Percentiles rank a stretch among this genome's conserved stretches.
These are phyloP conservation scores for Grammothele lineata DNA, from an alignment of 768 basidiomycete genomes.

Conservation along the genomic window DNA sequence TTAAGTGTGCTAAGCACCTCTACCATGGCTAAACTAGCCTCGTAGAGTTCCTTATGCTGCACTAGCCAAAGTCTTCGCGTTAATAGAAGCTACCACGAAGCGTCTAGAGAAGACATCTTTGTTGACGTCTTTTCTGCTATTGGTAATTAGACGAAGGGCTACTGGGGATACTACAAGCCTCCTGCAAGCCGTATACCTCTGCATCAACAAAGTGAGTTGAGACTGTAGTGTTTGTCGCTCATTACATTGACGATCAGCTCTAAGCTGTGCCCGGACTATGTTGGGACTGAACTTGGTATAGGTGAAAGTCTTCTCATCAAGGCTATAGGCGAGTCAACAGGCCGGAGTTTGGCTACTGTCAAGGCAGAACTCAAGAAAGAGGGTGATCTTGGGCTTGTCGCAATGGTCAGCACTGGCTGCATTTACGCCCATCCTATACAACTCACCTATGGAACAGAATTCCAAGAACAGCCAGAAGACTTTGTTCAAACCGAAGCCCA, in stretches of 20 bases:
- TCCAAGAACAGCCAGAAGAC: slow-evolving; percentile 93
- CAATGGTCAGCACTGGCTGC: slow-evolving; percentile 75
- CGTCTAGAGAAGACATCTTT: slow-evolving; percentile 88
- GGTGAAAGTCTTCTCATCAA: slow-evolving; percentile 93
- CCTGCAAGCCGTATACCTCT: slow-evolving; percentile 88
- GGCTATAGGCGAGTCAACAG: slow-evolving; percentile 92
- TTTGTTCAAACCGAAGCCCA: slow-evolving; percentile 87
- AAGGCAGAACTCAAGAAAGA: slow-evolving; percentile 93
- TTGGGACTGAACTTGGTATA: slow-evolving; percentile 93
- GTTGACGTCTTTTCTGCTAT: slow-evolving; percentile 82
- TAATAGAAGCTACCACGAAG: slow-evolving; percentile 94
- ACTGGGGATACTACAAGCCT: slow-evolving; percentile 70
- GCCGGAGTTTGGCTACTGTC: slow-evolving; percentile 75
- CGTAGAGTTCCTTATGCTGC: slow-evolving; percentile 91
- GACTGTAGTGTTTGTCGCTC: too few species aligned
- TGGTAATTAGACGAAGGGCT: slow-evolving; percentile 85
- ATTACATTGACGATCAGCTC: too few species aligned
- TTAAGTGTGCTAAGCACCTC: not conserved
- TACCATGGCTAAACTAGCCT: too few species aligned
- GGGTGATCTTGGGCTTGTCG: slow-evolving; percentile 93
- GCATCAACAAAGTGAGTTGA: slow-evolving; percentile 91
- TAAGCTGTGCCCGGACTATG: slow-evolving; percentile 91
- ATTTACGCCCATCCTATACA: too few species aligned
- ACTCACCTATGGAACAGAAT: slow-evolving; percentile 57
- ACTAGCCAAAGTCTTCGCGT: slow-evolving; percentile 78